Evolutionary conservation across 208 protist species (phyloP).

Genomic region (Crithidia mellificae): DNA sequence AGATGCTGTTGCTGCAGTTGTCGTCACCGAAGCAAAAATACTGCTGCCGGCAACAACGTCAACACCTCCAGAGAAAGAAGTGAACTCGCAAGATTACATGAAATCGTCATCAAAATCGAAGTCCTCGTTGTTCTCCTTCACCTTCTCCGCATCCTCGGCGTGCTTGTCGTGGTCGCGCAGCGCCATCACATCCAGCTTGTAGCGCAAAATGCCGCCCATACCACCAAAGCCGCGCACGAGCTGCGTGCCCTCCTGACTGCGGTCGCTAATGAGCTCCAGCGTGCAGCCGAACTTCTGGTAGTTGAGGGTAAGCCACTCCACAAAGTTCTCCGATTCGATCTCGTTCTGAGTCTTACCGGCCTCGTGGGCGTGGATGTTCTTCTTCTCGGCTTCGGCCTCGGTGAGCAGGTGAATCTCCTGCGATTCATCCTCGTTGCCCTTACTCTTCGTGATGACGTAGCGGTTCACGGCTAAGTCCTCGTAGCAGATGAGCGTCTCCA

Average conservation of each 20-base stretch:
- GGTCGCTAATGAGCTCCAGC: slow-evolving; percentile 94
- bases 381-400: slow-evolving; percentile 66
- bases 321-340: slow-evolving; percentile 89
- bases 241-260: slow-evolving; percentile 97
- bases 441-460: slow-evolving; percentile 86
- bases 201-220: slow-evolving; percentile 94
- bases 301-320: slow-evolving; percentile 99
- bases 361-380: slow-evolving; percentile 82
- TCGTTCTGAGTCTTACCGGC: slow-evolving; percentile 90
- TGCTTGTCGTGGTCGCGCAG: slow-evolving; percentile 89
- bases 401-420: slow-evolving; percentile 71
- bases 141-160: slow-evolving; percentile 63
- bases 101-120: slow-evolving; percentile 94
- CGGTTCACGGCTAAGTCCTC: slow-evolving; percentile 96
- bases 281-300: slow-evolving; percentile 98
- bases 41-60: too few species aligned
- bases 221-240: slow-evolving; percentile 98
- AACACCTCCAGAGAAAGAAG: too few species aligned
- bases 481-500: slow-evolving; percentile 99
- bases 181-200: slow-evolving; percentile 90
- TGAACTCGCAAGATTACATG: slow-evolving; percentile 67
- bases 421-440: slow-evolving; percentile 77
- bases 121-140: slow-evolving; percentile 68
- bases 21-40: too few species aligned
- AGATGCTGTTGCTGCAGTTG: too few species aligned